These are phyloP conservation scores for Podila epicladia DNA, from an alignment of 192 early-diverging fungal genomes.

Conservation along the genomic window DNA sequence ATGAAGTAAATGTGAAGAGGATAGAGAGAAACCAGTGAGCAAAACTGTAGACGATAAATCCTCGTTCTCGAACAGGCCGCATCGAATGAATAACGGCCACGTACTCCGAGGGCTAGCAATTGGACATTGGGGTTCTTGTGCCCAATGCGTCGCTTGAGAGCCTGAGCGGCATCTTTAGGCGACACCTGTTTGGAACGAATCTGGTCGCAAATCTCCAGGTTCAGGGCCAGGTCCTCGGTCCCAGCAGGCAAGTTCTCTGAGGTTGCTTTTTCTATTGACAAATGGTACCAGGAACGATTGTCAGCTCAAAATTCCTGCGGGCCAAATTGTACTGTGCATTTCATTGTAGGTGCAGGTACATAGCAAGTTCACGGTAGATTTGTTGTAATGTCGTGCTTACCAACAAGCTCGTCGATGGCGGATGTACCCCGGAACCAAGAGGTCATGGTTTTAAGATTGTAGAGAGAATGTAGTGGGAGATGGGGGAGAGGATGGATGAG, in stretches of 20 bases:
- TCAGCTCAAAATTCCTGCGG: not conserved
- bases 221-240: slow-evolving; percentile 82
- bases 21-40: not conserved
- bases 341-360: not conserved
- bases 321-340: not conserved
- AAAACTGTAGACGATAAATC: slow-evolving; percentile 1
- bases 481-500: not conserved
- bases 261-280: slow-evolving; percentile 80
- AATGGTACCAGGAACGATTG: not conserved
- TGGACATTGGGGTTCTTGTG: slow-evolving; percentile 96
- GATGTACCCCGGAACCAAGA: slow-evolving; percentile 37
- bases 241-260: slow-evolving; percentile 90
- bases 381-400: slow-evolving; percentile 27
- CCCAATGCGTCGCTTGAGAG: slow-evolving; percentile 83
- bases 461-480: not conserved
- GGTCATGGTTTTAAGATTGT: slow-evolving; percentile 15
- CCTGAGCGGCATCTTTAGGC: slow-evolving; percentile 77
- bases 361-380: too few species aligned
- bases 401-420: slow-evolving; percentile 55
- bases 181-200: slow-evolving; percentile 86
- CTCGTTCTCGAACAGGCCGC: not conserved
- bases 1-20: not conserved
- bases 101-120: slow-evolving; percentile 83
- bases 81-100: not conserved
- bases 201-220: slow-evolving; percentile 93